Evolutionary conservation across 164 flowering plant species (phyloP), one percentile per base, ranked within the genome.

Genomic region (Berberis thunbergii): DNA sequence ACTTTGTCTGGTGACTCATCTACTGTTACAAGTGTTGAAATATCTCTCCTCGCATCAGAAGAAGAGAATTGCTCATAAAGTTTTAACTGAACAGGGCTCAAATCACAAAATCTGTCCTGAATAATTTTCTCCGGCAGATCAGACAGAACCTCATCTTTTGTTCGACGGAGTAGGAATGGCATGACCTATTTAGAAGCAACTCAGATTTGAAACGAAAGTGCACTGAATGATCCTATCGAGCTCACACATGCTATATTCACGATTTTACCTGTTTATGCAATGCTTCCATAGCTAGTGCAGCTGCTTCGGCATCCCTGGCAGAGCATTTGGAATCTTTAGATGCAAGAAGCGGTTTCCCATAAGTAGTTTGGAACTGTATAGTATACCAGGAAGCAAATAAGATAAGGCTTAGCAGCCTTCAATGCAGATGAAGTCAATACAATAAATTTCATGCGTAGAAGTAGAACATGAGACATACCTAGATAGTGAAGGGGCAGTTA

Each of bases 141-240:
- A 63, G 98, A 85, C 73, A 95, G 74, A 54, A 95, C 99, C 78
- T 95, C 92, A 74, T 85, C 96, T 71, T 95, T 95, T 58, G 98
- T 95, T 58, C 99, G 92, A 49, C 99, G 90, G 7, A 95, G 96
- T 48, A 95, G 91, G 76, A 95, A 95, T 26, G 99, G 99, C 99
- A 95, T 95, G 64, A 91, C 99, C 98, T 91, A 72, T 73, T 39
- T 46, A 41, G 65, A 49, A 26, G 0, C 40, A 48, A 3, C 45
- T 10, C 59, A 12, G 52, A 60, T 43, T 50, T 2, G 64, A 57
- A 42, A 59, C 45, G 1, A 64, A 57, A 46, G 58, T 42, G 38
- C 1, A 49, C 26, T 38, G 41, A 57, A 52, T 2, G 7, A 9
- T 1, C 8, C 2, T 3, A 57, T 42, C 5, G 5, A 38, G 45